These are phyloP conservation scores for Cystobasidiaceae sp. DNA, from an alignment of 1,284 basidiomycete species.

Conservation along the genomic window DNA sequence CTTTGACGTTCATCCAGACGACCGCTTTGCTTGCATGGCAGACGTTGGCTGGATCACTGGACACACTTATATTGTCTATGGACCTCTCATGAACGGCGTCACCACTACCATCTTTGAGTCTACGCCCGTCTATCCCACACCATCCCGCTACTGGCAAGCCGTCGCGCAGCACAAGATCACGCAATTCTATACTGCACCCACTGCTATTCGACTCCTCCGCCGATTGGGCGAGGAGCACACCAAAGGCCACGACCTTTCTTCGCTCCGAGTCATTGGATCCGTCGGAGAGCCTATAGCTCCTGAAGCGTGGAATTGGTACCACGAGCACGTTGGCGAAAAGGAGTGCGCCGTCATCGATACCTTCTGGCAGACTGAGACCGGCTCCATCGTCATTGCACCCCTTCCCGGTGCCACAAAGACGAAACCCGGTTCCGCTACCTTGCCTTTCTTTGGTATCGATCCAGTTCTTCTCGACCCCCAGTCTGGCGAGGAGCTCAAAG, in stretches of 20 bases:
- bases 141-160: constrained; percentile 93
- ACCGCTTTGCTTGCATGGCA: constrained; percentile 90
- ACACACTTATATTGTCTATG: constrained; percentile 96
- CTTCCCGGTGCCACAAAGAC: constrained; percentile 92
- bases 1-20: constrained; percentile 81
- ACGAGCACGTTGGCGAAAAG: constrained; percentile 81
- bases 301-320: constrained; percentile 99
- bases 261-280: constrained; percentile 78
- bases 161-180: constrained; percentile 91
- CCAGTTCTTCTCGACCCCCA: constrained; percentile 79
- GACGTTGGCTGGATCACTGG: constrained; percentile 99
- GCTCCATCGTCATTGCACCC: constrained; percentile 89
- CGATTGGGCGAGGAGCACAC: constrained; percentile 83
- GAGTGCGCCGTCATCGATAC: constrained; percentile 69
- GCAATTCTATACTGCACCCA: constrained; percentile 85
- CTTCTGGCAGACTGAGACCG: constrained; percentile 88
- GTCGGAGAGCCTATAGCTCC: constrained; percentile 99
- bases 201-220: constrained; percentile 82
- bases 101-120: constrained; percentile 93
- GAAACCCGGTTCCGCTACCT: constrained; percentile 92
- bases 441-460: constrained; percentile 96
- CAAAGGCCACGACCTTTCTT: constrained; percentile 73
- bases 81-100: constrained; percentile 82
- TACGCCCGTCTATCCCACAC: constrained; percentile 93
- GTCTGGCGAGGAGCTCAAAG: constrained; percentile 56